Percentiles rank a stretch among this genome's conserved stretches.
Evolutionary conservation across 2,329 filamentous ascomycete species (phyloP).

Genomic region (Ophiostoma populinum): DNA sequence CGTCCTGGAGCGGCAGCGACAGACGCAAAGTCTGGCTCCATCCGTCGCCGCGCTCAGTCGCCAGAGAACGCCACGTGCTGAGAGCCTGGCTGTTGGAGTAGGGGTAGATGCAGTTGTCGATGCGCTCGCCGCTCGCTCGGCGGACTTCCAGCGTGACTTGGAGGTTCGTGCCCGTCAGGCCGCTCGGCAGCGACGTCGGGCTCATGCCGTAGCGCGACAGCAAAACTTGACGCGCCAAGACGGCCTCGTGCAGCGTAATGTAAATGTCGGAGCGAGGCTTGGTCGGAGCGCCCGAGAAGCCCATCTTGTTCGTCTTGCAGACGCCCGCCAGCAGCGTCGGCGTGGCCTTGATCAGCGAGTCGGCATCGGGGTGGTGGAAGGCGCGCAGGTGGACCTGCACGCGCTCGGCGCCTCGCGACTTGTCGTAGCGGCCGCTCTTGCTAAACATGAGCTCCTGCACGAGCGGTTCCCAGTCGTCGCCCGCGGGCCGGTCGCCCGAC

Average conservation of each 20-base stretch:
- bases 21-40: constrained; percentile 86
- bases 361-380: constrained; percentile 63
- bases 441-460: constrained; percentile 59
- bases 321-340: constrained; percentile 76
- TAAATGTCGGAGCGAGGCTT: constrained; percentile 90
- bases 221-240: constrained; percentile 59
- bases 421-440: constrained; percentile 55
- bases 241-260: constrained; percentile 62
- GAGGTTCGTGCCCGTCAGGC: constrained; percentile 52
- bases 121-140: constrained; percentile 56
- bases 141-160: constrained; percentile 84
- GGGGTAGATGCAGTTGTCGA: constrained; percentile 75
- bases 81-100: constrained; percentile 64
- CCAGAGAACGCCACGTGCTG: constrained; percentile 78
- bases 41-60: constrained; percentile 56
- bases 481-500: constrained; percentile 39
- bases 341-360: constrained; percentile 65
- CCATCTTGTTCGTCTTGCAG: constrained; percentile 69
- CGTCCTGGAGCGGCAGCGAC: constrained; percentile 60
- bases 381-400: constrained; percentile 64
- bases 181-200: constrained; percentile 49
- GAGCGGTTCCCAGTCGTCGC: constrained; percentile 55
- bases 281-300: constrained; percentile 81
- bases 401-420: constrained; percentile 54
- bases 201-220: constrained; percentile 54